These are phyloP conservation scores for Suillus sp. DNA, from an alignment of 768 basidiomycete genomes.

Conservation along the genomic window DNA sequence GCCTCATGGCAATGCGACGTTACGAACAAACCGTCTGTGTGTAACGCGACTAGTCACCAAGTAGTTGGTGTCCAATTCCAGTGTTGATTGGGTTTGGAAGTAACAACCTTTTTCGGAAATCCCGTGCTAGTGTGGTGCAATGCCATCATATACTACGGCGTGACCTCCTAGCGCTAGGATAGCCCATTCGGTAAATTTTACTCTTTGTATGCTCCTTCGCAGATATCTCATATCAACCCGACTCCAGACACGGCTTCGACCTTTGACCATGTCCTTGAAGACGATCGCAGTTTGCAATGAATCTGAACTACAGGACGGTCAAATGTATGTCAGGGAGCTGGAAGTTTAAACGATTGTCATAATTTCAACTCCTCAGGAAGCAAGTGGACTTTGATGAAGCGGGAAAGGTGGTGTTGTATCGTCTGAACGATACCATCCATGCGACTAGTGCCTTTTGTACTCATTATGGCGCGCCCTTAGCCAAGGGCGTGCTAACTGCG, in stretches of 20 bases:
- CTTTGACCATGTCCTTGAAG: slow-evolving; percentile 36
- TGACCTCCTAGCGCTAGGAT: too few relatives aligned
- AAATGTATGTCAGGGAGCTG: slow-evolving; percentile 43
- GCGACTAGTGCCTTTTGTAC: slow-evolving; percentile 88
- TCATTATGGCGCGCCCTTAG: slow-evolving; percentile 88
- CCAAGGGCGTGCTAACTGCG: slow-evolving; percentile 76
- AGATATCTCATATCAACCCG: slow-evolving; percentile 2
- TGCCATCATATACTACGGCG: too few relatives aligned
- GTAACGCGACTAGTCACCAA: not conserved
- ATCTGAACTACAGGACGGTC: slow-evolving; percentile 52
- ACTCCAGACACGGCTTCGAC: slow-evolving; percentile 1
- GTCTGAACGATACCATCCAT: slow-evolving; percentile 71
- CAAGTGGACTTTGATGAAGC: slow-evolving; percentile 76
- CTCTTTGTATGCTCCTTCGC: slow-evolving; percentile 2
- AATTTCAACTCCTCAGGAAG: slow-evolving; percentile 55
- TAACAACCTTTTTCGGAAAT: too few relatives aligned
- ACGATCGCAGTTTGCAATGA: slow-evolving; percentile 52
- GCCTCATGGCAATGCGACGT: too few relatives aligned
- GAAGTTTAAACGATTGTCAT: not conserved
- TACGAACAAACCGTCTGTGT: not conserved
- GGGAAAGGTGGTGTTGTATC: slow-evolving; percentile 75
- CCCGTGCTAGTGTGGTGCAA: too few relatives aligned
- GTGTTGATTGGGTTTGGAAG: too few relatives aligned
- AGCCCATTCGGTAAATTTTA: not conserved
- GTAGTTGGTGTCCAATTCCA: too few relatives aligned